Evolutionary conservation across 352 stramenopile species (phyloP), one percentile per base, ranked within the genome.

Genomic region (Peronospora destructor): DNA sequence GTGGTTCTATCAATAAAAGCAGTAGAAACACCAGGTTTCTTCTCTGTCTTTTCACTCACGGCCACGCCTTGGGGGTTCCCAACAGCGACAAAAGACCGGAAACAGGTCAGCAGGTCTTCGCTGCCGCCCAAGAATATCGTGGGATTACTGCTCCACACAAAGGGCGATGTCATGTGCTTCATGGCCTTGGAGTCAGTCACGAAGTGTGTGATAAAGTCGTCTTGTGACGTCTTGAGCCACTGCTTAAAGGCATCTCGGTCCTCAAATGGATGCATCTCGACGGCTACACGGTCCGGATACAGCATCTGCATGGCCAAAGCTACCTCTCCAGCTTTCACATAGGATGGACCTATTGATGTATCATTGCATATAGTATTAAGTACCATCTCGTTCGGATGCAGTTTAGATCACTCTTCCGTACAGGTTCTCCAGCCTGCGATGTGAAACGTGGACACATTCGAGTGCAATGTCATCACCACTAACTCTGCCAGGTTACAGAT

Each of bases 391-490:
- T 34, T 8, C 10, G 2, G 10, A 13, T 30, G 3, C n/a, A 45
- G 14, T 32, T 43, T 11, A 6, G 28, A 0, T 25, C 29, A 28
- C 10, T 1, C 21, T 11, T 35, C 73, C 51, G 50, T 48, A 73
- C 79, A 88, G 42, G 69, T 71, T 40, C 52, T 68, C 79, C 79
- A 91, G n/a, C 79, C 79, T 16, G 76, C 71, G 56, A 91, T 62
- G 59, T 88, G 69, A 61, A 80, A 85, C 17, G 56, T 77, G 21
- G 63, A 59, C 6, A 51, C 61, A 37, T 52, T 60, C 19, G 45
- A 48, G 39, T 37, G 41, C 17, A 32, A 29, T 6, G 56, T 13
- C 36, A 16, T 38, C 50, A 45, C 43, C 21, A 84, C 54, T 39
- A 69, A 78, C 53, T 75, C 63, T 17, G 44, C 26, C 25, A 87